These are phyloP conservation scores for Byssochlamys sp. DNA, from an alignment of 2,329 filamentous ascomycete species.

Conservation along the genomic window DNA sequence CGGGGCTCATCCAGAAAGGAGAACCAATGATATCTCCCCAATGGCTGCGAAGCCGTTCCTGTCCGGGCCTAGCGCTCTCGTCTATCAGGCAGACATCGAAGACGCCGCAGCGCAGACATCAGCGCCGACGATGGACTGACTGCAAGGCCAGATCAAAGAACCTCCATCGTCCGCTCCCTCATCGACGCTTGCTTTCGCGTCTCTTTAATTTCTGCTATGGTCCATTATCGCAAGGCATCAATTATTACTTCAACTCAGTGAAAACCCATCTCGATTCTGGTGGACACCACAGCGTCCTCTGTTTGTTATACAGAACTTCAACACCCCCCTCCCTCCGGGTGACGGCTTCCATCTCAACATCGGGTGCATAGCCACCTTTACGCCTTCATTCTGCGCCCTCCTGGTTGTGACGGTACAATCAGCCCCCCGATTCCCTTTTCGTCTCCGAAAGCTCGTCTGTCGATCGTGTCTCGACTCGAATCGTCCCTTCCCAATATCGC, in stretches of 20 bases:
- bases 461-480: not conserved
- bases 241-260: not conserved
- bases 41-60: not conserved
- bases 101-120: not conserved
- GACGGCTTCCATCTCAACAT: not conserved
- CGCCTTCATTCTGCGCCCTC: not conserved
- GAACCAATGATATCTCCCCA: not conserved
- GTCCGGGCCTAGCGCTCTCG: not conserved
- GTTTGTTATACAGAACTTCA: not conserved
- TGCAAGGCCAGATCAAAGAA: conserved; percentile 1
- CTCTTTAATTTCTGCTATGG: not conserved
- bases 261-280: not conserved
- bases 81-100: conserved; percentile 1
- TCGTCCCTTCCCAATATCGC: not conserved
- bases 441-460: conserved; percentile 1
- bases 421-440: conserved; percentile 4
- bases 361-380: not conserved
- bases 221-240: not conserved
- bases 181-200: conserved; percentile 1
- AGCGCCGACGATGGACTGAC: not conserved
- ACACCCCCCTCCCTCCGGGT: not conserved
- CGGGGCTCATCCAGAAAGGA: not conserved
- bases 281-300: not conserved
- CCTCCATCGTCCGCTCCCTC: conserved; percentile 5
- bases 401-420: not conserved